Percentiles rank a stretch among this genome's conserved stretches.
Conservation (phyloP, 73 alveolate genomes). For the Symbiodinium pilosum region DNA sequence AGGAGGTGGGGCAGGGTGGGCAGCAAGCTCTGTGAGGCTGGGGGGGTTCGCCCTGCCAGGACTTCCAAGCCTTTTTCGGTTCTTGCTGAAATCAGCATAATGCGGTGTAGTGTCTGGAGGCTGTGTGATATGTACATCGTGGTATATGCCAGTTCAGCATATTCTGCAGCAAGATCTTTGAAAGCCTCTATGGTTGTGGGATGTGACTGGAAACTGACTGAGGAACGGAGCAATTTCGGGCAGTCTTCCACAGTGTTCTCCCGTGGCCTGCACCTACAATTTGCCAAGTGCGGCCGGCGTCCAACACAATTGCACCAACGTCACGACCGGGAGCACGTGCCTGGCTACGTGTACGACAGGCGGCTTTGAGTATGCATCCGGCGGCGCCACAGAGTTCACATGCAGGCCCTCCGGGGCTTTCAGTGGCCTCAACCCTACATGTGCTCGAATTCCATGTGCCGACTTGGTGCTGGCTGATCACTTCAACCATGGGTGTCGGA, state of each 20-base stretch:
- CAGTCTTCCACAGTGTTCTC: constrained; percentile 11
- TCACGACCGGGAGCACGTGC: constrained; percentile 25
- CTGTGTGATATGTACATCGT: too few relatives aligned
- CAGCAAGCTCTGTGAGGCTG: too few relatives aligned
- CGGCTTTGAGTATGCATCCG: neutral
- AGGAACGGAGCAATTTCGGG: constrained; percentile 4
- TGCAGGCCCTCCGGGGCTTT: constrained; percentile 23
- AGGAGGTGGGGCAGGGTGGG: too few relatives aligned
- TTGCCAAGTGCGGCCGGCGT: constrained; percentile 15
- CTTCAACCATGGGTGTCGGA: neutral
- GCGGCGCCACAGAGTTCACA: neutral
- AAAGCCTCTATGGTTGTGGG: too few relatives aligned
- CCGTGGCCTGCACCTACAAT: constrained; percentile 35
- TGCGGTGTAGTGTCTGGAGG: too few relatives aligned
- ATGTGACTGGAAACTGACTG: too few relatives aligned
- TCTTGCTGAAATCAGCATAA: too few relatives aligned
- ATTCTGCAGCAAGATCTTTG: too few relatives aligned
- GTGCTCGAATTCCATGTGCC: neutral
- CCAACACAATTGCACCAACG: constrained; percentile 1
- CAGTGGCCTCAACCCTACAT: neutral
- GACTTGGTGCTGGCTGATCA: neutral
- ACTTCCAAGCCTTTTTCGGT: too few relatives aligned
- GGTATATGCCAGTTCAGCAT: too few relatives aligned
- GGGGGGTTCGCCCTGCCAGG: too few relatives aligned
- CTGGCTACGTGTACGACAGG: neutral